Conservation (phyloP, 768 basidiomycete species). For the Auriscalpium microsporum region DNA sequence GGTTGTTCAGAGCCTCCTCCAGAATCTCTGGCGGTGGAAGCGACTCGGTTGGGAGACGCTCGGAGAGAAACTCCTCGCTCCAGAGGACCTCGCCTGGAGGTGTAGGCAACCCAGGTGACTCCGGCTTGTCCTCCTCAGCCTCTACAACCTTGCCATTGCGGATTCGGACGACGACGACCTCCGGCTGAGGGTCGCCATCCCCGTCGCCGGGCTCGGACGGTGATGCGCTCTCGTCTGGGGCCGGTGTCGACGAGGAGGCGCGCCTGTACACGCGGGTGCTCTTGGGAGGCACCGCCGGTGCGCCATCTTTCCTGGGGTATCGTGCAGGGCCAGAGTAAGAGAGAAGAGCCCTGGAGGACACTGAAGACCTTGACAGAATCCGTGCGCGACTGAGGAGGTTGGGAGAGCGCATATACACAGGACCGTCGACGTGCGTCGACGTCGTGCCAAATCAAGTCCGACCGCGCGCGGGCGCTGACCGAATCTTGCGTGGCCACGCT, state of each 20-base stretch:
- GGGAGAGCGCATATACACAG: slow-evolving; percentile 28
- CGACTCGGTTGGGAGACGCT: slow-evolving; percentile 23
- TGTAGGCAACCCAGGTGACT: background rate
- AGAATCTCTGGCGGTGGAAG: slow-evolving; percentile 71
- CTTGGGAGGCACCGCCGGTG: slow-evolving; percentile 7
- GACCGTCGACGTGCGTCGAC: background rate
- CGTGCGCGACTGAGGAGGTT: slow-evolving; percentile 27
- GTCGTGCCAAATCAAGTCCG: background rate
- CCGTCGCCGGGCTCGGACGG: slow-evolving; percentile 11
- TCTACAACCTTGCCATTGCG: slow-evolving; percentile 2
- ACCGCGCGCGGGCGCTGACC: background rate
- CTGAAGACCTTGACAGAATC: slow-evolving; percentile 21
- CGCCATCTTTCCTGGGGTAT: slow-evolving; percentile 24
- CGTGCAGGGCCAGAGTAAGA: slow-evolving; percentile 22
- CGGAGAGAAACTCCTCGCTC: slow-evolving; percentile 35
- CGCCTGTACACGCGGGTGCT: slow-evolving; percentile 20
- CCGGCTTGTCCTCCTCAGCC: slow-evolving; percentile 13
- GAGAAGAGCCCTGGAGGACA: slow-evolving; percentile 21
- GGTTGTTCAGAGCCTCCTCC: slow-evolving; percentile 65
- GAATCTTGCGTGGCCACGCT: background rate
- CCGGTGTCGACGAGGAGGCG: slow-evolving; percentile 27
- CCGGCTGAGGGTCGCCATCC: slow-evolving; percentile 17
- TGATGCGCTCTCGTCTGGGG: slow-evolving; percentile 13
- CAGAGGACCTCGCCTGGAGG: slow-evolving; percentile 41
- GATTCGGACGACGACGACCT: slow-evolving; percentile 19